Base-by-base conservation (phyloP, 805 yeast genomes). In the Starmerella vitae region DNA sequence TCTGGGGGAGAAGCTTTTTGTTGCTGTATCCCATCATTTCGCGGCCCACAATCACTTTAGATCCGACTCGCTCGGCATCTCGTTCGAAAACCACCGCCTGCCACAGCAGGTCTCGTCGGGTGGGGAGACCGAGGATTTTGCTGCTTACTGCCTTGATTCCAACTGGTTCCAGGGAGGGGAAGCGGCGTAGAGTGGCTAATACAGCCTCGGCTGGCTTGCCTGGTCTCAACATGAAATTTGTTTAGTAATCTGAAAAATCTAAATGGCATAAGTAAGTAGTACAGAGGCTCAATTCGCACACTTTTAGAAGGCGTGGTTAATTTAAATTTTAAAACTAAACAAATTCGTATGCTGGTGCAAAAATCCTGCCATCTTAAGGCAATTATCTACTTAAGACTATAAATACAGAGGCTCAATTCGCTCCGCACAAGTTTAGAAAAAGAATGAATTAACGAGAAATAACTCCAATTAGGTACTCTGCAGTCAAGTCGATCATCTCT, bases 61-160 rank as follows among this genome's bases (percentile, higher is more conserved):
- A 70, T 32, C 96, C 95, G 9, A 84, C 94, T 59, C 96, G 75
- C 47, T 76, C 75, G 47, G 72, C 74, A 57, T 91, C 95, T 28
- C 86, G 79, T 65, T 91, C 99, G 66, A 69, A 84, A 3, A 82
- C 80, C 24, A 84, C 95, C 1, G 97, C 94, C 54, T 76, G 74
- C 96, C 97, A 91, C 44, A 91, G 70, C 24, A 86, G 62, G 59
- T 91, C 99, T 60, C 94, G 75, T 62, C 98, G 77, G 42, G 83
- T 58, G 34, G 93, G 93, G 17, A 69, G 66, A 42, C 76, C 76
- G 31, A 91, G 64, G 28, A 85, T 66, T n/a, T 66, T 55, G 3
- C 79, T 58, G 27, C 91, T 80, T 28, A 86, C 75, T 14, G 96
- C 91, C 43, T 80, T 70, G 50, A 81, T 70, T 8, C 73, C 59